Base-by-base conservation (phyloP, 345 rosid genomes). In the Camelina sativa region DNA sequence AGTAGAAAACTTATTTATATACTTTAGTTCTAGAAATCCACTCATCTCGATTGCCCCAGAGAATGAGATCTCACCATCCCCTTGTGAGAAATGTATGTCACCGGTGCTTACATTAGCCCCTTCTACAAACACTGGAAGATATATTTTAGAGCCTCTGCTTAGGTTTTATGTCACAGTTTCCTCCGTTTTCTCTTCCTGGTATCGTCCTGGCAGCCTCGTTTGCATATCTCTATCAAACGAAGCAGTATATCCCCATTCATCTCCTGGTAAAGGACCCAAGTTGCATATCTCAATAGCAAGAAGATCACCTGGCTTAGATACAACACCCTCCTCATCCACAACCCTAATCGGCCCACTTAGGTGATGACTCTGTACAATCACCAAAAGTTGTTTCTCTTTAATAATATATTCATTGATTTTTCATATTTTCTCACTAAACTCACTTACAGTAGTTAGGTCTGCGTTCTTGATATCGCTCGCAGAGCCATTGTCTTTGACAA, bases 21-120 rank as follows among this genome's bases (percentile, higher is more conserved):
- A 91, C 91, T 94, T 91, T 80, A 91, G 97, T 79, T 83, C 91
- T 46, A 94, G 81, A 61, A 91, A 94, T n/a, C 98, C 97, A 66
- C 97, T 94, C 95, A 87, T 88, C 82, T 94, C 96, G 4, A 94
- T 94, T 41, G 97, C 98, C 1, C 98, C 97, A 1, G 97, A 94
- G 86, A 94, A 87, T 3, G 98, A 77, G 69, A 94, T 80, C 79
- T 94, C 98, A 57, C 96, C 98, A 73, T 91, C 98, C 11, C 97
- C 97, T 85, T 91, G 95, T 11, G 98, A 94, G 63, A 91, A 94
- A 79, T 94, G 97, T 97, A 94, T 94, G 51, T 94, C 97, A 6
- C 98, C 96, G 0, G 96, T 88, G 56, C 97, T 91, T 63, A 94
- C 80, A 62, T 91, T 89, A 40, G 96, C 98, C 41, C 96, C 97